These are phyloP conservation scores for Pseudogymnoascus sp. DNA, from an alignment of 2,329 filamentous ascomycete genomes.

Conservation along the genomic window DNA sequence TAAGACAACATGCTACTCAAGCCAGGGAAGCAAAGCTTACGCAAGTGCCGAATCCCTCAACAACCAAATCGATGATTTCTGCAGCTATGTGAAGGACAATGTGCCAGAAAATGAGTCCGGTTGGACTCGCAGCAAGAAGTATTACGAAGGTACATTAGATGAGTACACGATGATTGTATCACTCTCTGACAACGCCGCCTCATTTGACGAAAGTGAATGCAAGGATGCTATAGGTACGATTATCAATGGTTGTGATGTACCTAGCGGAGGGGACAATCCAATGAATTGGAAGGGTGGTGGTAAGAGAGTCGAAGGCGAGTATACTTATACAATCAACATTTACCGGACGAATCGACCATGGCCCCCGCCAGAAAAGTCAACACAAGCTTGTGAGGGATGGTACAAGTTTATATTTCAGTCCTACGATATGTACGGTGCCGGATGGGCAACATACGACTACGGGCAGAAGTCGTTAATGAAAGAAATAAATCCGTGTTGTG, in stretches of 20 bases:
- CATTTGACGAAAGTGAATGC: slow-evolving; percentile 15
- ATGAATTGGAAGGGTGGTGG: slow-evolving; percentile 28
- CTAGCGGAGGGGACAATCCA: slow-evolving; percentile 20
- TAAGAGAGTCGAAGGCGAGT: slow-evolving; percentile 19
- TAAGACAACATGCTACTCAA: not conserved
- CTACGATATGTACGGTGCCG: slow-evolving; percentile 22
- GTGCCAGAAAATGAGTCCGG: slow-evolving; percentile 11
- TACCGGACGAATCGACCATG: slow-evolving; percentile 19
- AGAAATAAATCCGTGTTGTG: slow-evolving; percentile 17
- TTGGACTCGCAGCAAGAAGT: slow-evolving; percentile 20
- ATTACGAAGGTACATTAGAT: slow-evolving; percentile 20
- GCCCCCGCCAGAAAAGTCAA: slow-evolving; percentile 18
- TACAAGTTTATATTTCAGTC: slow-evolving; percentile 16
- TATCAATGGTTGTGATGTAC: slow-evolving; percentile 25
- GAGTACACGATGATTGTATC: not conserved
- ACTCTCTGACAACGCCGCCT: not conserved
- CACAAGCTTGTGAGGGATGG: slow-evolving; percentile 19
- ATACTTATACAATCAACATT: slow-evolving; percentile 22
- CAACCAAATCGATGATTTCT: slow-evolving; percentile 25
- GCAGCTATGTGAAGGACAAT: slow-evolving; percentile 15
- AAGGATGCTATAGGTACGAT: slow-evolving; percentile 15
- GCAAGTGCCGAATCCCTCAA: slow-evolving; percentile 19
- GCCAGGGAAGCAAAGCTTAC: slow-evolving; percentile 19
- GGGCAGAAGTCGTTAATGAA: slow-evolving; percentile 21
- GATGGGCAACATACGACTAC: slow-evolving; percentile 22